Evolutionary conservation across 106 monocot genomes (phyloP), one percentile per base, ranked within the genome.

Genomic region (Acorus calamus): DNA sequence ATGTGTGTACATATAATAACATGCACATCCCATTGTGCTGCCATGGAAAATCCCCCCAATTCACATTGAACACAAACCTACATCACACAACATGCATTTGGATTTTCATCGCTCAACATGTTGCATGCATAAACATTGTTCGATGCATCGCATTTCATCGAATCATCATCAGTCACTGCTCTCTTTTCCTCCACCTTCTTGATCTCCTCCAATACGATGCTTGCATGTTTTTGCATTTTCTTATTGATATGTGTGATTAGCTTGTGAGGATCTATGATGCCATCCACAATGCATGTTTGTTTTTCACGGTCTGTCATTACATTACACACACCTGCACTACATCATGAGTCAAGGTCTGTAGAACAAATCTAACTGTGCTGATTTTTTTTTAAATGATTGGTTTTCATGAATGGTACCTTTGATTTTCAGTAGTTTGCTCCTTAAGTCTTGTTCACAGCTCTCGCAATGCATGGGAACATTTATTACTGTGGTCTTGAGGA

Each of bases 401-500:
- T 47, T 0, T 55, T 7, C 14, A 53, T 44, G 28, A 28, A 28
- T 28, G 28, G 28, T 61, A 88, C 94, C 86, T 69, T 80, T 80
- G 62, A 86, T 81, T 56, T 76, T 74, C 42, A 84, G 76, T 55
- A 94, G 44, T 52, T 53, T 77, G 54, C 50, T 69, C 68, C 80
- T 81, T 48, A 94, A 42, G 42, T 84, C 69, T 41, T 55, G 8
- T 56, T 76, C 84, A 45, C 94, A 94, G 4, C 69, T 77, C 42
- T 70, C 62, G 44, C 94, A 94, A 55, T 89, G 94, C 75, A 89
- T 68, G 65, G 63, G 73, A 60, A 89, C 77, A 75, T 84, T 86
- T 45, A 94, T 63, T 4, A 71, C 81, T 53, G 67, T 80, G 14
- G 73, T 86, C 66, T 69, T 89, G 46, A 84, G 53, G 49, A 66